Evolutionary conservation across 1,284 basidiomycete species (phyloP), one percentile per base, ranked within the genome.

Genomic region (Puccinia sorghi): DNA sequence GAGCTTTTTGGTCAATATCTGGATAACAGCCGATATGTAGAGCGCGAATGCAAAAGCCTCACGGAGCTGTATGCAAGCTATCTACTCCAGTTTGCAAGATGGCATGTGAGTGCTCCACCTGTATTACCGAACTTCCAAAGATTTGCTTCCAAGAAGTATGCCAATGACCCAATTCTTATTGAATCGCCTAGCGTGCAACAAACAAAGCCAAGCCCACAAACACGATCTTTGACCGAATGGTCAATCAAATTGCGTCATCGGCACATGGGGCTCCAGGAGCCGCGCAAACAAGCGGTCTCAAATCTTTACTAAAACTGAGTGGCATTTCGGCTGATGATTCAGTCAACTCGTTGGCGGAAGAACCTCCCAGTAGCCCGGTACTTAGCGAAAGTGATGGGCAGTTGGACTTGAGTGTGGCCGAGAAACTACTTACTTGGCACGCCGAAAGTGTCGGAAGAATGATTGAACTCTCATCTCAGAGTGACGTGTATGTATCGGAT

Each of bases 1-100:
- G 97, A 99, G 84, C 88, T 99, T 20, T 99, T 99, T 82, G 90
- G 95, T 32, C 93, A 93, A 1, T 98, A 97, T 84, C 92, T 92
- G 6, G 82, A 97, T 85, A 93, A 93, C 1, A 90, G 90, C 78
- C 88, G 94, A 80, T 99, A 99, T 84, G 88, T 99, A 5, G 97
- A 99, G 83, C 89, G 90, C 48, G 97, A 99, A 86, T 92, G 90
- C 82, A 93, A 91, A 84, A 94, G 91, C 83, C 85, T 99, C 67
- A 90, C 90, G 0, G 90, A 92, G 74, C 87, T 98, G 7, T 99
- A 96, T 83, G 89, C 90, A 1, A 88, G 86, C 20, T 88, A 93
- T 81, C 86, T 99, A 48, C 85, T 87, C 25, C 87, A 88, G 79
- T 99, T 97, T 85, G 91, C 93, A 9, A 89, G 91, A 78, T 97